Percentiles rank a stretch among this genome's conserved stretches.
Evolutionary conservation across 202 grass and related monocot genomes (phyloP).

Genomic region (Panicum virgatum): DNA sequence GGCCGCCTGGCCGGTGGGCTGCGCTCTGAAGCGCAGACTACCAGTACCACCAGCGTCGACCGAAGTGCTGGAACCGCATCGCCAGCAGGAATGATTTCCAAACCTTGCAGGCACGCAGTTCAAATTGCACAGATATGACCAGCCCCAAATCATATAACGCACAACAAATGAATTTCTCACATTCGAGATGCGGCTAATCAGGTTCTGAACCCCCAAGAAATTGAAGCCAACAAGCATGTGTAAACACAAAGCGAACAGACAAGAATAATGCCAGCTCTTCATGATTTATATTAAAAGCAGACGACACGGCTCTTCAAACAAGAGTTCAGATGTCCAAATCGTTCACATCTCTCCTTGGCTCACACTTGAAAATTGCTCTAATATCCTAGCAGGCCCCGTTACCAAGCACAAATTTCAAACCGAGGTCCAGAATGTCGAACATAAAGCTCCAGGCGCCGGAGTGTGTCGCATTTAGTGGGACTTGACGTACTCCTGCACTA

Average conservation of each 20-base stretch:
- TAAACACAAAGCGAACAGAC: not conserved
- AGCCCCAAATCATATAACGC: too few species aligned
- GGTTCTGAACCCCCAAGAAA: not conserved
- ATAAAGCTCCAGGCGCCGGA: constrained; percentile 17
- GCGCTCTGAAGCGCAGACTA: too few species aligned
- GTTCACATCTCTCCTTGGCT: constrained; percentile 12
- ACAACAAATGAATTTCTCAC: too few species aligned
- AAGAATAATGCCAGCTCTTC: not conserved
- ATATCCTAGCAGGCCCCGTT: constrained; percentile 25
- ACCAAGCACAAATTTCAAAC: constrained; percentile 31
- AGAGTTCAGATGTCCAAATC: constrained; percentile 30
- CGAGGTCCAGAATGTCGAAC: constrained; percentile 2
- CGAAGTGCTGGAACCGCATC: too few species aligned
- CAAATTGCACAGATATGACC: too few species aligned
- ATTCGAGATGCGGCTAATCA: too few species aligned
- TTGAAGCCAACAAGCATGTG: not conserved
- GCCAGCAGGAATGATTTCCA: too few species aligned
- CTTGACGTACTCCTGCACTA: constrained; percentile 69
- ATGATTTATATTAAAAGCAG: constrained; percentile 21
- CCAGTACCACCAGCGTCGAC: too few species aligned
- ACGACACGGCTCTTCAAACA: constrained; percentile 32
- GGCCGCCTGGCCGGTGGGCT: too few species aligned
- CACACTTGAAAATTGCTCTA: constrained; percentile 27
- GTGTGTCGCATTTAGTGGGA: constrained; percentile 35
- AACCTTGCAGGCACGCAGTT: too few species aligned